Percentiles rank a stretch among this genome's conserved stretches.
phyloP scores from a whole-genome alignment of 2,329 filamentous ascomycete species.

The Colletotrichum truncatum region DNA sequence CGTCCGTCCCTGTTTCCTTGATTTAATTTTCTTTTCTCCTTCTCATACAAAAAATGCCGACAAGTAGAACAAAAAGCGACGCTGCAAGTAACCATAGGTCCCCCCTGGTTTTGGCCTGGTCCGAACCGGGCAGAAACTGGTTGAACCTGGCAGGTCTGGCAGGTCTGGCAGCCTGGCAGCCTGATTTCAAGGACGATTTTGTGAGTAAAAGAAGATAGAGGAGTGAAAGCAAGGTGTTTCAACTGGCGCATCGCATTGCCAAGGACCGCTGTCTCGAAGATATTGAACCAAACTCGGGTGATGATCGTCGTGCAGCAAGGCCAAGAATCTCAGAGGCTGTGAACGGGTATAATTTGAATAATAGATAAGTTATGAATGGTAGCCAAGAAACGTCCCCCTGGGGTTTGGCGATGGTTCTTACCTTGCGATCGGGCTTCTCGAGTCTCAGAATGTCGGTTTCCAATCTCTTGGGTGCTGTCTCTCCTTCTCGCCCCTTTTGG shows the following conservation, averaged over 20 bases:
- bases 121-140: background rate
- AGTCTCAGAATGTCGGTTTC: background rate
- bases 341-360: background rate
- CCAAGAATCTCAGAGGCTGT: background rate
- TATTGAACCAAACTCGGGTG: conserved; percentile 9
- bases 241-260: conserved; percentile 26
- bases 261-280: conserved; percentile 21
- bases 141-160: background rate
- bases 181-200: background rate
- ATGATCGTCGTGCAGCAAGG: conserved; percentile 13
- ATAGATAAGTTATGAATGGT: background rate
- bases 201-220: background rate
- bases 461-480: background rate
- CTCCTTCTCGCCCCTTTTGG: background rate
- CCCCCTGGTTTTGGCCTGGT: background rate
- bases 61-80: conserved; percentile 13
- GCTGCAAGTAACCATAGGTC: background rate
- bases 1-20: conserved; percentile 17
- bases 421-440: background rate
- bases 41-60: conserved; percentile 9
- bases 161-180: background rate
- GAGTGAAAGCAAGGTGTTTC: conserved; percentile 18
- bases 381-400: background rate
- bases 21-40: background rate
- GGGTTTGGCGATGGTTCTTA: conserved; percentile 14